Evolutionary conservation across 352 stramenopile species (phyloP).

Genomic region (Pythium brassicae): DNA sequence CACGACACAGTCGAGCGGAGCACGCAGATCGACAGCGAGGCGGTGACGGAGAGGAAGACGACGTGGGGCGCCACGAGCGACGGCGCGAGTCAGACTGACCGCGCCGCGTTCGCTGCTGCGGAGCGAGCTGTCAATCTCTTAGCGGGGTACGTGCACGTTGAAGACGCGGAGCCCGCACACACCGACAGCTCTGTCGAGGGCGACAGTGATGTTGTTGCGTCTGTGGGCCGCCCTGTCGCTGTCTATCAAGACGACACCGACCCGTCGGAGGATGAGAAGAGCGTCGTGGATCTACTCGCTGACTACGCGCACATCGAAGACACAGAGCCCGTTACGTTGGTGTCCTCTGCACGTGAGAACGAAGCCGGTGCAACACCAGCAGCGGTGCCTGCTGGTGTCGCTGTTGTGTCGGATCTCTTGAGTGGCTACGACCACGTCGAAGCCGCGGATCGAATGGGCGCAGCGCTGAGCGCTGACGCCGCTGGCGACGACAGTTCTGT

Average conservation of each 20-base stretch:
- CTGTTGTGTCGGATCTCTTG: conserved; percentile 22
- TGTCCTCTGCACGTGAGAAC: no score
- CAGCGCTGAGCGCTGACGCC: not conserved
- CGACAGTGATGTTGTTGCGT: no score
- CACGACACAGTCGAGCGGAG: not conserved
- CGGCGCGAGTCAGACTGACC: conserved; percentile 12
- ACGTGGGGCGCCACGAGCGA: conserved; percentile 7
- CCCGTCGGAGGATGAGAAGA: not conserved
- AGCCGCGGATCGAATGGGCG: conserved; percentile 9
- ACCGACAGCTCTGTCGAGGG: no score
- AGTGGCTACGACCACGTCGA: conserved; percentile 34
- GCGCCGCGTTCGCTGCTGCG: not conserved
- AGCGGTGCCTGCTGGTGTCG: not conserved
- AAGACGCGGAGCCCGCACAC: conserved; percentile 4
- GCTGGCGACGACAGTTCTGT: not conserved
- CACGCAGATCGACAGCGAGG: not conserved
- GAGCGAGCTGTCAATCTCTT: conserved; percentile 11
- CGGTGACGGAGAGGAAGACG: not conserved
- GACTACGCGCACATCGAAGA: not conserved
- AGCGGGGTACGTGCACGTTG: conserved; percentile 16
- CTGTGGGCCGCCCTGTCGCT: not conserved
- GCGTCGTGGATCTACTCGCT: not conserved
- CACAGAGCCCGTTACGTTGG: not conserved
- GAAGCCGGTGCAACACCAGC: not conserved
- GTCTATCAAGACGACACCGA: not conserved